A percentile compares a stretch with the other conserved stretches of the same genome.
Conservation (phyloP, 345 rosid species). For the Euphorbia pulcherrima region DNA sequence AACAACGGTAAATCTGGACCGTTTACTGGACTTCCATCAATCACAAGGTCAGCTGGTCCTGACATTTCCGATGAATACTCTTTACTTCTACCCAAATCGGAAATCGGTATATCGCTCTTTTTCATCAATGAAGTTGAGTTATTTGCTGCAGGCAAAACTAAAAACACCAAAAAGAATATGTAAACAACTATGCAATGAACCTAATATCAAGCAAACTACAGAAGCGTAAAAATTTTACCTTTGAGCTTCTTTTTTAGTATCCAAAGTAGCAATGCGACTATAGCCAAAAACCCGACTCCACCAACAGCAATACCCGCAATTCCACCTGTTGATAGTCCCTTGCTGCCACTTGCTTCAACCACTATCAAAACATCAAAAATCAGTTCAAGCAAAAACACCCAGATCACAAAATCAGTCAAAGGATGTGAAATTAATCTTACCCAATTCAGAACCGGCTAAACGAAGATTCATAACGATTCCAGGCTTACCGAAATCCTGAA, state of each 20-base stretch:
- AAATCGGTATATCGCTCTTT: conserved; percentile 27
- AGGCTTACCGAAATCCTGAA: conserved; percentile 33
- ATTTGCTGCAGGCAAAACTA: conserved; percentile 26
- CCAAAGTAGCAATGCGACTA: conserved; percentile 40
- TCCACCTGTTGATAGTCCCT: conserved; percentile 31
- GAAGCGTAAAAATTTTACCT: conserved; percentile 34
- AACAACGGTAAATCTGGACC: conserved; percentile 51
- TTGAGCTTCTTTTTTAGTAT: conserved; percentile 34
- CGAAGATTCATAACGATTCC: conserved; percentile 44
- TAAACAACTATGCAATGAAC: neutral
- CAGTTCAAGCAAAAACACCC: neutral
- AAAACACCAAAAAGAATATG: neutral
- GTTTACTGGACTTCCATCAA: conserved; percentile 43
- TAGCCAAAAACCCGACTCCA: conserved; percentile 35
- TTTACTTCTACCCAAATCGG: conserved; percentile 25
- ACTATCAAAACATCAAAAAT: neutral
- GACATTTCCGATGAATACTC: conserved; percentile 46
- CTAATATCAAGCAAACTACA: too few relatives aligned
- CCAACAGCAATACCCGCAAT: conserved; percentile 37
- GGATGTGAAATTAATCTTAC: conserved; percentile 20
- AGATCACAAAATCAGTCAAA: neutral
- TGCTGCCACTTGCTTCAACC: conserved; percentile 28
- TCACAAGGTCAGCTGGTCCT: conserved; percentile 31
- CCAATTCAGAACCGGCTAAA: conserved; percentile 54
- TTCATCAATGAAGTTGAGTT: conserved; percentile 24